A percentile compares a stretch with the other conserved stretches of the same genome.
phyloP scores from a whole-genome alignment of 225 moss, liverwort and hornwort genomes.

The Polytrichum commune region DNA sequence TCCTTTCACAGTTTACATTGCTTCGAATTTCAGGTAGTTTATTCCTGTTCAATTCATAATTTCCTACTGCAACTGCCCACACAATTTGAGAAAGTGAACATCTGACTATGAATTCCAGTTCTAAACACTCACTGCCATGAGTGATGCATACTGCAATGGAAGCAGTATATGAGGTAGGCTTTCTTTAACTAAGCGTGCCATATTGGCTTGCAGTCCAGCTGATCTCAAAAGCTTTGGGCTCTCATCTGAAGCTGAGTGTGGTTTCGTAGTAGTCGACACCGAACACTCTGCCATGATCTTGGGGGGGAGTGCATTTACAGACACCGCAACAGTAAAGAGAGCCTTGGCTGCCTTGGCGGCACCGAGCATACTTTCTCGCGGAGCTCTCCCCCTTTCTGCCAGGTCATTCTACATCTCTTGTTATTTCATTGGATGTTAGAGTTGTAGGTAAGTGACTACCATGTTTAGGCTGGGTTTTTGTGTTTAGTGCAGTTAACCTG shows the following conservation, averaged over 20 bases:
- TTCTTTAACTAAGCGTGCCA: not conserved
- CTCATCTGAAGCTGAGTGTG: slow-evolving; percentile 28
- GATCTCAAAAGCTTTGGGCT: slow-evolving; percentile 40
- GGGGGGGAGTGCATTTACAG: slow-evolving; percentile 52
- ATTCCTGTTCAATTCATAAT: not conserved
- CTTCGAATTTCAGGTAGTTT: slow-evolving; percentile 54
- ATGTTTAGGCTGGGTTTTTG: no score
- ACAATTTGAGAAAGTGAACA: no score
- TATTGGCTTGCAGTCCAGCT: slow-evolving; percentile 39
- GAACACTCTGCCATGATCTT: slow-evolving; percentile 55
- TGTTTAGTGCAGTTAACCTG: no score
- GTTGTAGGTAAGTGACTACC: no score
- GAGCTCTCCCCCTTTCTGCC: slow-evolving; percentile 54
- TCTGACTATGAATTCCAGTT: no score
- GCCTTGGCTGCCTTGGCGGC: slow-evolving; percentile 49
- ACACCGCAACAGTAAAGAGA: slow-evolving; percentile 40
- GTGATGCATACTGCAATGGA: no score
- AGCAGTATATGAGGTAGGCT: no score
- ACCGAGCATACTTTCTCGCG: slow-evolving; percentile 44
- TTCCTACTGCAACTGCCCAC: no score
- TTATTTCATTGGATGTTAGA: not conserved
- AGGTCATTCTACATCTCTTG: slow-evolving; percentile 31
- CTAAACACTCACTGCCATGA: no score
- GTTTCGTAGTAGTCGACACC: slow-evolving; percentile 50
- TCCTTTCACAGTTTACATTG: slow-evolving; percentile 58